Base-by-base conservation (phyloP, 805 yeast species). In the Myxozyma neotropica region DNA sequence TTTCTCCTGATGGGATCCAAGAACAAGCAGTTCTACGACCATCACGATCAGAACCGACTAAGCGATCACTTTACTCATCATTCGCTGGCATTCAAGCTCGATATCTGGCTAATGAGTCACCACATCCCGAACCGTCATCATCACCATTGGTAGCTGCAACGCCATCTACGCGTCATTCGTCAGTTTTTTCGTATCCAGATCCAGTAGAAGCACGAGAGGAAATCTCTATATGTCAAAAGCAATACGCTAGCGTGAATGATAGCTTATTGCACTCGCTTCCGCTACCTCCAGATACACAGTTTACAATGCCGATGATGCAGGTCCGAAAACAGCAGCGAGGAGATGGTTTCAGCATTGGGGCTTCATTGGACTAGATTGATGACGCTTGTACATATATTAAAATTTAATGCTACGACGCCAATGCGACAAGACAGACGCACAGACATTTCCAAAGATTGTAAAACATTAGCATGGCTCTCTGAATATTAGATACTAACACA, bases 221-320 rank as follows among this genome's bases (percentile, higher is more conserved):
- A 13, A 21, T 6, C 17, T 33, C 40, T 33, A 47, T 33, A 17
- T 27, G 40, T 19, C 51, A 33, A 7, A 44, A 44, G 17, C 33
- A 13, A 5, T 4, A 8, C 10, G 39, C 35, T 7, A 38, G 48
- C 21, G 48, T 44, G 33, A 44, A 31, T 35, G 51, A 53, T 27
- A 45, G 57, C 33, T 23, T 45, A 15, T 27, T 33, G 17, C 19
- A 26, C 21, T 44, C 57, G 36, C 45, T 53, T 15, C 57, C 57
- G 26, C 17, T 42, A 23, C 57, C 57, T 13, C 48, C 48, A 7
- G 57, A 53, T 21, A 53, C 57, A 3, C 57, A 50, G 35, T 36
- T 38, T 38, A 24, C 53, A 7, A 5, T 36, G n/a, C 1, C 40
- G 26, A 23, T 23, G 42, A 27, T 29, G 10, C 33, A 29, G n/a